A percentile compares a stretch with the other conserved stretches of the same genome.
These are phyloP conservation scores for Astragalus membranaceus DNA, from an alignment of 306 rosid species.

Conservation along the genomic window DNA sequence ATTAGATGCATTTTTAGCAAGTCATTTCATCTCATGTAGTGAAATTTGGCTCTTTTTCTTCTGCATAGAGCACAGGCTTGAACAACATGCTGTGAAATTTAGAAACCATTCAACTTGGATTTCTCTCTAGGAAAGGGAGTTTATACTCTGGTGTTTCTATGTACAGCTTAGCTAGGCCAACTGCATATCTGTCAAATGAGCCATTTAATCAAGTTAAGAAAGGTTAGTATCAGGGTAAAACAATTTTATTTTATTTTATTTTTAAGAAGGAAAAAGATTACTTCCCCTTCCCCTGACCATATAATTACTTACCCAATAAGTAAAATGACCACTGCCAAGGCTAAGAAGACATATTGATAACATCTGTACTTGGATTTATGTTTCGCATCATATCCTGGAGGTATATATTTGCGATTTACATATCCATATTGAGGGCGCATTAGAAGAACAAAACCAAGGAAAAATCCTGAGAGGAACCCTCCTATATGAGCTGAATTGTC, in stretches of 20 bases:
- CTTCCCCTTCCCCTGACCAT: too few species aligned
- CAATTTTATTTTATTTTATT: neutral
- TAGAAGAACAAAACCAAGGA: constrained; percentile 67
- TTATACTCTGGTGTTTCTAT: neutral
- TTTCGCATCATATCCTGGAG: constrained; percentile 45
- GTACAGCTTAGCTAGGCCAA: constrained; percentile 28
- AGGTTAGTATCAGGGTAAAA: neutral
- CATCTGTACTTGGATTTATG: constrained; percentile 51
- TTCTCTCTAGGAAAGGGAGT: neutral
- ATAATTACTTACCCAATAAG: constrained; percentile 46
- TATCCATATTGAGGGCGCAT: constrained; percentile 87
- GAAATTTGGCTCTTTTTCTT: constrained; percentile 14
- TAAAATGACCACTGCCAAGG: constrained; percentile 34
- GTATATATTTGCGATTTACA: constrained; percentile 46
- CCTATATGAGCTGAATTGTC: constrained; percentile 94
- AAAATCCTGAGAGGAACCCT: constrained; percentile 70
- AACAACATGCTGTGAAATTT: constrained; percentile 19
- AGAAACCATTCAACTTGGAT: constrained; percentile 14
- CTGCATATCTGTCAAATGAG: constrained; percentile 42
- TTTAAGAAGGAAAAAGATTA: neutral
- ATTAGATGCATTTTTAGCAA: neutral
- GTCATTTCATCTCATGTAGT: constrained; percentile 11
- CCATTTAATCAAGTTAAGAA: neutral
- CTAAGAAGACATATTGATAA: constrained; percentile 55
- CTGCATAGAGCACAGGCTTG: constrained; percentile 17